Base-by-base conservation (phyloP, 2,329 filamentous ascomycete genomes). In the Pseudogymnoascus sp. region DNA sequence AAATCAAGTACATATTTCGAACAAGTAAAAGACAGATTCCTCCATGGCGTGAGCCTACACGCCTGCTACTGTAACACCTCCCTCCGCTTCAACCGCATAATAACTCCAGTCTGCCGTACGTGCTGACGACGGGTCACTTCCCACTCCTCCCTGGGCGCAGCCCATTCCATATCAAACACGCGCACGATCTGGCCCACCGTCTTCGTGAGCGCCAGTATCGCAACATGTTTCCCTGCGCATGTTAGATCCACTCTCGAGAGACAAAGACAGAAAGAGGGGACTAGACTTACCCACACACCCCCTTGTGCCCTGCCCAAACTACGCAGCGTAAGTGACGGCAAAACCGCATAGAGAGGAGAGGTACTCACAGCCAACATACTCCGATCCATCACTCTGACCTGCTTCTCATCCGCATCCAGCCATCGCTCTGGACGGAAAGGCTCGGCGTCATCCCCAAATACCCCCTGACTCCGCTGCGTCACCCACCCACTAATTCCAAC, bases 401-500 rank as follows among this genome's bases (percentile, higher is more conserved):
- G 57, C 38, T 63, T 60, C 4, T 28, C 13, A 18, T 35, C 41
- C 18, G 28, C 57, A 28, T 59, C 39, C 2, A 56, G 35, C 63
- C 63, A 63, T 12, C 63, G 35, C 30, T 65, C 62, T 18, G 63
- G 63, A 7, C 58, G 61, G 28, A 64, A 63, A 5, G 21, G 12
- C 2, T 61, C 59, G 0, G 63, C 57, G 59, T 66, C 63, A 15
- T 62, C 34, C 5, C 61, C 61, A 57, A 63, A 65, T 9, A 62
- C 57, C 13, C n/a, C 21, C 15, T 45, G 57, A 38, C 63, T 35
- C 1, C 15, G 12, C 12, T 63, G 61, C 1, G 65, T 21, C 13
- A 61, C 61, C 35, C 59, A 59, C 26, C n/a, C 18, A 35, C 48
- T 37, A 3, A 61, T 41, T 2, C 57, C 57, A 10, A 59, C 60